Evolutionary conservation across 352 stramenopile species (phyloP), one percentile per base, ranked within the genome.

Genomic region (Phytophthora ramorum): DNA sequence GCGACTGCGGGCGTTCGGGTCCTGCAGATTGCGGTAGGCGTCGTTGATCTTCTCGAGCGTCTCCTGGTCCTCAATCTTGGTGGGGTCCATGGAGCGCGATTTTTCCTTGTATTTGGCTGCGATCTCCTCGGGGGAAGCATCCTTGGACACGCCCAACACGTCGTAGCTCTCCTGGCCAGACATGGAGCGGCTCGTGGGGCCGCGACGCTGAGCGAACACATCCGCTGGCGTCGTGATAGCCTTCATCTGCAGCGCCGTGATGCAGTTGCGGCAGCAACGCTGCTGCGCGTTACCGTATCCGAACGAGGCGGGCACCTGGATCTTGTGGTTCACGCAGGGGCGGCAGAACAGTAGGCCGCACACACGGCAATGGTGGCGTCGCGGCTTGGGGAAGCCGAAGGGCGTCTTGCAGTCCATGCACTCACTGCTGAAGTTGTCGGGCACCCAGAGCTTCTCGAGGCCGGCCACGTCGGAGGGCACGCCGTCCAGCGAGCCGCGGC

Each of bases 331-430:
- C 54, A 96, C 85, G 63, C 88, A 96, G 4, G 80, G 49, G 17
- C 85, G 83, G 52, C 88, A 96, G 71, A 92, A 96, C 6, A 96
- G 71, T 47, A 94, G 63, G 34, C 88, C 88, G 38, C 88, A 96
- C 26, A 96, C 87, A 46, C 87, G 87, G 65, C 87, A 96, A 66
- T 96, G 87, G 73, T 96, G 87, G 12, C 87, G 87, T 57, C 83
- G 83, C 13, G 85, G 83, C 69, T 93, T 92, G 38, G 83, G 81
- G 58, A 94, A 93, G 35, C 83, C 86, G 61, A 96, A 96, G 16
- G 76, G 60, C n/a, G 83, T 65, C 48, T 92, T 90, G 68, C 87
- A 96, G 75, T 96, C 86, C 87, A 96, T 96, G 62, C 87, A 96
- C 52, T 96, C 85, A 64, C 24, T 82, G 20, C 85, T 93, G 44